A percentile compares a stretch with the other conserved stretches of the same genome.
phyloP scores from a whole-genome alignment of 441 rosid species.

The Geranium incanum region DNA sequence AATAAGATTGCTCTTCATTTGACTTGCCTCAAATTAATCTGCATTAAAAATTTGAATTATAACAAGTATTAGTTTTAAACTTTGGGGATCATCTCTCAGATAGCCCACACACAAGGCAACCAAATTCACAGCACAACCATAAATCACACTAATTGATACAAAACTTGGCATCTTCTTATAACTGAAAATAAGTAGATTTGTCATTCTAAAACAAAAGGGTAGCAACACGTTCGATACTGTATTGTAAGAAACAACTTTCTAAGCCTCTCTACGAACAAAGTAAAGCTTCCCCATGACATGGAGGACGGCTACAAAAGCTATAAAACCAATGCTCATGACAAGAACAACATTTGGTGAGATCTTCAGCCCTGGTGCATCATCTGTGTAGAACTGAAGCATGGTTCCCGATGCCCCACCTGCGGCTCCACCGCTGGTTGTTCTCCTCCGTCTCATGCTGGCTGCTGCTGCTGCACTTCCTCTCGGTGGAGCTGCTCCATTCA shows the following conservation, averaged over 20 bases:
- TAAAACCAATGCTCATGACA: background rate
- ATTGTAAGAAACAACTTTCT: background rate
- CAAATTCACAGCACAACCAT: no score
- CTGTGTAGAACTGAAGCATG: background rate
- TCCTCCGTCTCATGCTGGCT: background rate
- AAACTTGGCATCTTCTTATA: background rate
- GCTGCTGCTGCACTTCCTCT: conserved; percentile 3
- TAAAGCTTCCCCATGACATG: background rate
- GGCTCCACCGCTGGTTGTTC: background rate
- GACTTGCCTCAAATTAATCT: no score
- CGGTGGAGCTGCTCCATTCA: conserved; percentile 1
- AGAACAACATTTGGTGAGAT: background rate
- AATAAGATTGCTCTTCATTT: no score
- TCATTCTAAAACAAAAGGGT: background rate
- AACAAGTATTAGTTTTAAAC: no score
- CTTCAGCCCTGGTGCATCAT: background rate
- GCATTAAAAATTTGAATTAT: no score
- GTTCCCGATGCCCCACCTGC: background rate
- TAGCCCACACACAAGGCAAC: no score
- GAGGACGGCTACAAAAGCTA: background rate
- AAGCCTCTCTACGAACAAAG: conserved; percentile 4
- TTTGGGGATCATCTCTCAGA: no score
- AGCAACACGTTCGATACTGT: background rate
- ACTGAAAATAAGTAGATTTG: background rate
- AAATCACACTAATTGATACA: background rate